Base-by-base conservation (phyloP, 2,329 filamentous ascomycete species). In the Clonostachys rhizophaga region DNA sequence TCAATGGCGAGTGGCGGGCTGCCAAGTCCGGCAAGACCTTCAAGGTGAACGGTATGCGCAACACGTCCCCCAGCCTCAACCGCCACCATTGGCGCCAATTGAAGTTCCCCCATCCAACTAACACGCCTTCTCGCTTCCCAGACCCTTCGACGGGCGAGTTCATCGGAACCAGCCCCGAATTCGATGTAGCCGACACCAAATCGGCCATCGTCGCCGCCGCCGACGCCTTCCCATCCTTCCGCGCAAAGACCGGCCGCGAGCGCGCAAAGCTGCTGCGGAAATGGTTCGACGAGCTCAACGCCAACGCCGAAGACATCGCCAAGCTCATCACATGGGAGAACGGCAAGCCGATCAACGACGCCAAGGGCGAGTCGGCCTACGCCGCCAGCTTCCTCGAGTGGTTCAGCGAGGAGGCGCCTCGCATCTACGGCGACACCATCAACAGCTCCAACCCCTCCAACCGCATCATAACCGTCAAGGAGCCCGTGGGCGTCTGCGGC, bases 1-100 rank as follows among this genome's bases (percentile, higher is more conserved):
- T 97, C 61, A 92, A 99, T 64, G 94, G 94, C 60, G 80, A 95
- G 78, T 99, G 91, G 89, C 81, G 95, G 52, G 78, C 79, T 57
- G 89, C 92, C 56, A 81, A 83, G 60, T 95, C 90, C 1, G 89
- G 90, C 62, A 84, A 95, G 78, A 96, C 90, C 42, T 99, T 97
- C 66, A 85, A 94, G 64, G 89, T 96, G 50, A 76, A 81, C 53
- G 86, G 84, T 86, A 68, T 54, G 61, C 50, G 34, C 34, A 12
- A 9, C 14, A 12, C 30, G 13, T 43, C 10, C 39, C 14, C 14
- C 34, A 6, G 16, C 10, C n/a, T 17, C 10, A 16, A 36, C 14
- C n/a, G n/a, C n/a, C 33, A 18, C 9, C 43, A 14, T 39, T 14
- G 17, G 10, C 20, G 14, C 16, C 14, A 24, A 17, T 24, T 10